Conservation (phyloP, 345 rosid species). For the Schrenkiella parvula region DNA sequence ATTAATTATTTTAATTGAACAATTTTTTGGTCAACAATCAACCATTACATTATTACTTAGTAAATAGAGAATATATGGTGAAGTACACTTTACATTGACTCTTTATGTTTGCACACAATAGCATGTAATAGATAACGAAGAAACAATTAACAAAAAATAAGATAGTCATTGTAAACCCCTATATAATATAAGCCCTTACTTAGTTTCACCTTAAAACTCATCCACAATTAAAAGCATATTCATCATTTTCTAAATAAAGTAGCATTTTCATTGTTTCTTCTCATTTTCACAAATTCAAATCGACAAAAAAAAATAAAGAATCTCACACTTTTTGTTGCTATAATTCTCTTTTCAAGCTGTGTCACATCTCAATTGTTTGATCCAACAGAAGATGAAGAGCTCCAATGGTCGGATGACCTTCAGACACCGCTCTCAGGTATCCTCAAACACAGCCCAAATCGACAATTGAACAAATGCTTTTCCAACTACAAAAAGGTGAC, state of each 20-base stretch:
- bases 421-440: background rate
- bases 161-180: background rate
- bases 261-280: background rate
- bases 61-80: background rate
- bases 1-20: no score
- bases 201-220: background rate
- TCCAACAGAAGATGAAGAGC: background rate
- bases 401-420: background rate
- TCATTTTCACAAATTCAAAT: background rate
- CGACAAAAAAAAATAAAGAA: background rate
- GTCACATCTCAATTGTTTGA: constrained; percentile 3
- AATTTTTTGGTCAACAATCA: background rate
- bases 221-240: background rate
- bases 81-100: background rate
- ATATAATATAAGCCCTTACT: background rate
- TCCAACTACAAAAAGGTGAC: background rate
- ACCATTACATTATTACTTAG: no score
- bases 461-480: background rate
- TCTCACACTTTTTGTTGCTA: background rate
- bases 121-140: background rate
- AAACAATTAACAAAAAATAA: background rate
- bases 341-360: background rate
- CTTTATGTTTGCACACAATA: background rate
- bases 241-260: no score
- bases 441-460: background rate